Evolutionary conservation across 2,329 filamentous ascomycete genomes (phyloP), one percentile per base, ranked within the genome.

Genomic region (Fusarium algeriense): DNA sequence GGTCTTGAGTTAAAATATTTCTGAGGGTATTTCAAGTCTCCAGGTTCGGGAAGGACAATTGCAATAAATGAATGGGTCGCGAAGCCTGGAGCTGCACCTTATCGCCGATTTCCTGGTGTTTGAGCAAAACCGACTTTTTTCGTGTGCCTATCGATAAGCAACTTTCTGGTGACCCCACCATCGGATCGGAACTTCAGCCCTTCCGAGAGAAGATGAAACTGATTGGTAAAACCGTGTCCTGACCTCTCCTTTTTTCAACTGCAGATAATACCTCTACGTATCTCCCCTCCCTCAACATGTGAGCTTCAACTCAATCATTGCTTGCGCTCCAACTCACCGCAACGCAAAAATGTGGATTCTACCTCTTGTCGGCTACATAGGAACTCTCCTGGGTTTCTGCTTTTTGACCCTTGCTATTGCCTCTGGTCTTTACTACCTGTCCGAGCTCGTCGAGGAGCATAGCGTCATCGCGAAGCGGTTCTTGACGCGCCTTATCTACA

Each of bases 391-490:
- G 67, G 95, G 95, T 80, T 99, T 99, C 85, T 90, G 89, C 78
- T 98, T 99, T 83, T 86, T 99, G 74, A 98, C 96, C 23, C 87
- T 99, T 68, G 94, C 95, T 61, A 98, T 99, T 79, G 96, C 96
- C 41, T 98, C 94, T n/a, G 96, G 96, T 40, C 90, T 99, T 30
- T 99, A 99, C 85, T 99, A 99, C 81, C 91, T 99, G 58, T 98
- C 95, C 28, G 96, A 99, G 81, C 90, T 98, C 17, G 96, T 99
- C 67, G 96, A 99, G 83, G 96, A 99, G 81, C 95, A 99, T 80
- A 98, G 95, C 7, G 95, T 98, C 14, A 83, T 97, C 69, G 93
- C 95, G 15, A 97, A 97, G 80, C 93, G 92, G 62, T 85, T 98
- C n/a, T 86, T 99, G 56, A 92, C 89, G 37, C 91, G 90, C 44